Base-by-base conservation (phyloP, 169 alveolate species). In the Plasmodium inui region DNA sequence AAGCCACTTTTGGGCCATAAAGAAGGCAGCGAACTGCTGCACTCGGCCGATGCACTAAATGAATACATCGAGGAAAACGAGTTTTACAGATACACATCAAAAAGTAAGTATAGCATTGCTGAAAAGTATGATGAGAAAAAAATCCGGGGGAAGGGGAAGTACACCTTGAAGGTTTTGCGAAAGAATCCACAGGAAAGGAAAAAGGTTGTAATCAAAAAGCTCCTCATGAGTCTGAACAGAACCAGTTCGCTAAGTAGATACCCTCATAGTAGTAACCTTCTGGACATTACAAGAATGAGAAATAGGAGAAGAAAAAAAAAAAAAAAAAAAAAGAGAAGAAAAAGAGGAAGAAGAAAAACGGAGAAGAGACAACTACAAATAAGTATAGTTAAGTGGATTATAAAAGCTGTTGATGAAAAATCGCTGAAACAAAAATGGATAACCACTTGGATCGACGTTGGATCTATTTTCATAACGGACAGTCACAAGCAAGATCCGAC, bases 361-460 rank as follows among this genome's bases (percentile, higher is more conserved):
- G 28, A 79, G 61, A 89, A 67, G 72, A 79, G 81, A 5, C 89
- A 89, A 44, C 73, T 89, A 39, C 94, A 89, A 89, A 89, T 89
- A 32, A 89, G 94, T 53, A 30, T 89, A 19, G 80, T 89, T 41
- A 79, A 89, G 53, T 89, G 94, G 94, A 71, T 89, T 61, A 81
- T 89, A 39, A 80, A 89, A 89, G 94, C 94, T 26, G 89, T 89
- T 0, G 94, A 89, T 70, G 94, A 89, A 70, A 57, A 79, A 19
- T 39, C 89, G 6, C 53, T 89, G 53, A 89, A 89, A 89, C 46
- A 89, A 70, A 89, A 80, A 81, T 89, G 94, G 94, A 80, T 78
- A 73, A 89, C 94, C 7, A 80, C 91, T 1, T 89, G 94, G 94
- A 84, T 89, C 32, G 94, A 89, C 55, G 83, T 89, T 67, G 94